Percentiles rank a stretch among this genome's conserved stretches.
Conservation (phyloP, 2,329 filamentous ascomycete genomes). For the Trichothecium sympodiale region DNA sequence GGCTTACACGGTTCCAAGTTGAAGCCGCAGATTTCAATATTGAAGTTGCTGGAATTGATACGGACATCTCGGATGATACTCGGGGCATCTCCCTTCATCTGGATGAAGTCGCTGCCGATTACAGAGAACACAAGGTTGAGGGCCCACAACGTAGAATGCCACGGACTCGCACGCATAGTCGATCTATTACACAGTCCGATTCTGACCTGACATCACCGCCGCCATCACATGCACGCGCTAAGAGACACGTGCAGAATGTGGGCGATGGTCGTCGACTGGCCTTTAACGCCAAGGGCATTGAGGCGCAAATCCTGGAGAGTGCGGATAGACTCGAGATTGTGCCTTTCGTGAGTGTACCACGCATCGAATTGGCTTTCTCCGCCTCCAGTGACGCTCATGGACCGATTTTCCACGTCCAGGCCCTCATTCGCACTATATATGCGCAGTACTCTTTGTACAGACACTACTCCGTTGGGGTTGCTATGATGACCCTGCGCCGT, state of each 20-base stretch:
- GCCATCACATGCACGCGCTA: constrained; percentile 23
- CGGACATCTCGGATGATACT: constrained; percentile 68
- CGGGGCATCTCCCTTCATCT: constrained; percentile 78
- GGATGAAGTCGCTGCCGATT: constrained; percentile 80
- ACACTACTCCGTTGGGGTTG: constrained; percentile 82
- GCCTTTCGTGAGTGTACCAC: constrained; percentile 75
- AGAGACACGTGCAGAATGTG: constrained; percentile 42
- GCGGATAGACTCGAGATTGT: constrained; percentile 75
- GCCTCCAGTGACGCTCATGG: constrained; percentile 81
- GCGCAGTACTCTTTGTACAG: constrained; percentile 88
- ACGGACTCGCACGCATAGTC: constrained; percentile 64
- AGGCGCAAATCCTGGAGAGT: constrained; percentile 84
- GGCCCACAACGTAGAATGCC: constrained; percentile 43
- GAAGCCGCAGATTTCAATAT: constrained; percentile 83
- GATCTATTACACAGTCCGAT: constrained; percentile 58
- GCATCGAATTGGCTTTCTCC: constrained; percentile 76
- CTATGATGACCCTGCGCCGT: constrained; percentile 60
- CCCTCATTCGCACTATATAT: constrained; percentile 66
- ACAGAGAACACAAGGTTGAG: constrained; percentile 70
- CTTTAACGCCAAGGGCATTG: constrained; percentile 71
- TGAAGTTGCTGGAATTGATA: constrained; percentile 82
- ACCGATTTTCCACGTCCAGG: constrained; percentile 78
- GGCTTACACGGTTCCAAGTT: constrained; percentile 75
- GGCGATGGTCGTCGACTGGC: constrained; percentile 74
- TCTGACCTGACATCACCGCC: constrained; percentile 39